Base-by-base conservation (phyloP, 73 alveolate genomes). In the Paramecium biaurelia region DNA sequence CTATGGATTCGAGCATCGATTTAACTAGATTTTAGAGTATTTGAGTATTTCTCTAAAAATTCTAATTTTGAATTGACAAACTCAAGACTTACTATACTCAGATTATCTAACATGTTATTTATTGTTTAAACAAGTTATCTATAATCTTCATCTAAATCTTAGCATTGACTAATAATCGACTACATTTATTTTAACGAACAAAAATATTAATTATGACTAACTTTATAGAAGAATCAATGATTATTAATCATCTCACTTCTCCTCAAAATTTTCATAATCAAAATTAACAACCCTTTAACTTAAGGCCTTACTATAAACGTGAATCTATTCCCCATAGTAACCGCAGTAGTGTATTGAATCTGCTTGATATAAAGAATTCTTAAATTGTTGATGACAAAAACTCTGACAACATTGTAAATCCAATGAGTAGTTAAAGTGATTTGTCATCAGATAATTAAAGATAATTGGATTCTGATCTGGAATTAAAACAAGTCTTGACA, bases 121-220 rank as follows among this genome's bases (percentile, higher is more conserved):
- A 72, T 37, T 21, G 4, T 37, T 14, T 23, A 32, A 35, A 72
- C 86, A 5, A 72, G 21, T 37, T 34, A 32, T 10, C 45, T 20
- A 38, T 72, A 72, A 14, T 72, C 86, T 37, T 35, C 58, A 38
- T 72, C 86, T 38, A 72, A 72, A 35, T 20, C 58, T 72, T 72
- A 18, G 18, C 86, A 35, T 37, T 72, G 58, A 37, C 21, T 72
- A 21, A 72, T 72, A 34, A 72, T 72, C n/a, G 86, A 35, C 58
- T 32, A 37, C 86, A 72, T 72, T 53, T 63, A 72, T 72, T 72
- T 72, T 72, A 72, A 72, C 86, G 86, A 72, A 72, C 86, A 72
- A 72, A 35, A 28, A 72, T 35, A 72, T 72, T 32, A 38, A 72
- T 72, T 28, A 70, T 70, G 56, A 70, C 53, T 20, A 70, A 28